These are phyloP conservation scores for Aschersonia sp. DNA, from an alignment of 2,329 filamentous ascomycete species.

Conservation along the genomic window DNA sequence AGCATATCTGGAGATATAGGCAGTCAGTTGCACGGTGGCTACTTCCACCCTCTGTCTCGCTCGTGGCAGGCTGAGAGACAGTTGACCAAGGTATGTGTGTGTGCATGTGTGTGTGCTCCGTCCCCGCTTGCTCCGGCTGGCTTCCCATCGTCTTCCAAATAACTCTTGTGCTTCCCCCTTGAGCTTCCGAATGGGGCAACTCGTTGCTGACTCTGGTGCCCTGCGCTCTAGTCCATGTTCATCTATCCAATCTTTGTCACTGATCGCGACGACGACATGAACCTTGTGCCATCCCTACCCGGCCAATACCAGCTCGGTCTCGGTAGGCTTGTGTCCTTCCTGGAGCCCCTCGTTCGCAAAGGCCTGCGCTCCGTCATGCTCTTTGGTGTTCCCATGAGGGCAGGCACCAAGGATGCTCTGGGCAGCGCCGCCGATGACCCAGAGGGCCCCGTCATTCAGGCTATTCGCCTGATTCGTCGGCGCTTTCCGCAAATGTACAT, in stretches of 20 bases:
- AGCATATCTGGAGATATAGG: slow-evolving; percentile 64
- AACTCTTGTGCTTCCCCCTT: slow-evolving; percentile 1
- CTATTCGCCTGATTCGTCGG: slow-evolving; percentile 70
- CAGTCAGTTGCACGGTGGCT: slow-evolving; percentile 71
- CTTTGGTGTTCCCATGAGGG: slow-evolving; percentile 79
- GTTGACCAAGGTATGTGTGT: slow-evolving; percentile 55
- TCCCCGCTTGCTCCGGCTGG: not conserved
- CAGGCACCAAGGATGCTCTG: slow-evolving; percentile 74
- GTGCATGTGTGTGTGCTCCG: not conserved
- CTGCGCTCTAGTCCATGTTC: slow-evolving; percentile 65
- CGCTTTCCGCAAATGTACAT: slow-evolving; percentile 87
- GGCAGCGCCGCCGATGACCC: slow-evolving; percentile 90
- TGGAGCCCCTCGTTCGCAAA: slow-evolving; percentile 76
- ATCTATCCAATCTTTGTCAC: slow-evolving; percentile 97
- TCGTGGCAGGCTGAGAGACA: slow-evolving; percentile 76
- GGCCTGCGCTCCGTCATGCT: slow-evolving; percentile 87
- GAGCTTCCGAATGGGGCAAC: not conserved
- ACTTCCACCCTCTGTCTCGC: slow-evolving; percentile 64
- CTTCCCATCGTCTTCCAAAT: not conserved
- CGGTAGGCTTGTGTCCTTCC: slow-evolving; percentile 71
- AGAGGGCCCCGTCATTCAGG: slow-evolving; percentile 76
- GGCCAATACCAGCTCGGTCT: slow-evolving; percentile 80
- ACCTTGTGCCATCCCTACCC: slow-evolving; percentile 76
- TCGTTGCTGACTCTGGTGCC: not conserved
- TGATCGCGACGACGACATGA: slow-evolving; percentile 85